A percentile compares a stretch with the other conserved stretches of the same genome.
Evolutionary conservation across 1,284 basidiomycete species (phyloP).

Genomic region (Kwoniella shivajii): DNA sequence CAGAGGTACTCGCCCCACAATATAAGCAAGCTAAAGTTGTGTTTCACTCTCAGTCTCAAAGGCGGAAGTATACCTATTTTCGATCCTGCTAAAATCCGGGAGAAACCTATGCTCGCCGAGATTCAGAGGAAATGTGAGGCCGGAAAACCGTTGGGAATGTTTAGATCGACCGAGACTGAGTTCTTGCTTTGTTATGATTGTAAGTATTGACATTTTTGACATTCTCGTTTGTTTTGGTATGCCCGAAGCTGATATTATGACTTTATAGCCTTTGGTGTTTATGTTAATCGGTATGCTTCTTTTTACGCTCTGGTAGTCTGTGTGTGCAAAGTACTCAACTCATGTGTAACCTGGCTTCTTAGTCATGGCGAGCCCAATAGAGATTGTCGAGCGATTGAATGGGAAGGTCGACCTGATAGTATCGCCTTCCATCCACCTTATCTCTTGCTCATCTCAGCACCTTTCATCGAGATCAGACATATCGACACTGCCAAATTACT

Average conservation of each 20-base stretch:
- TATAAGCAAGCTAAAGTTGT: not conserved
- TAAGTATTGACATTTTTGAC: constrained; percentile 48
- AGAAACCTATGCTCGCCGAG: constrained; percentile 71
- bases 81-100: constrained; percentile 62
- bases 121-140: constrained; percentile 79
- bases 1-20: not conserved
- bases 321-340: not conserved
- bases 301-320: too few relatives aligned
- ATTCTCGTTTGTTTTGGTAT: not conserved
- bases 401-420: constrained; percentile 88
- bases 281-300: constrained; percentile 40
- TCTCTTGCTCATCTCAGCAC: constrained; percentile 83
- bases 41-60: constrained; percentile 63
- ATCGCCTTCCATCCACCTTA: constrained; percentile 88
- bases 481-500: constrained; percentile 79
- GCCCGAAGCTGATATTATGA: not conserved
- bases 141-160: constrained; percentile 84
- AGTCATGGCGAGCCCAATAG: constrained; percentile 84
- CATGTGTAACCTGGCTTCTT: constrained; percentile 8
- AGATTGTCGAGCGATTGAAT: constrained; percentile 73
- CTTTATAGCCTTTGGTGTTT: constrained; percentile 76
- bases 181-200: constrained; percentile 92
- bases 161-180: constrained; percentile 81
- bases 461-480: constrained; percentile 92
- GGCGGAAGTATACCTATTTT: constrained; percentile 75